These are phyloP conservation scores for Mangifera indica DNA, from an alignment of 345 rosid genomes.

Conservation along the genomic window DNA sequence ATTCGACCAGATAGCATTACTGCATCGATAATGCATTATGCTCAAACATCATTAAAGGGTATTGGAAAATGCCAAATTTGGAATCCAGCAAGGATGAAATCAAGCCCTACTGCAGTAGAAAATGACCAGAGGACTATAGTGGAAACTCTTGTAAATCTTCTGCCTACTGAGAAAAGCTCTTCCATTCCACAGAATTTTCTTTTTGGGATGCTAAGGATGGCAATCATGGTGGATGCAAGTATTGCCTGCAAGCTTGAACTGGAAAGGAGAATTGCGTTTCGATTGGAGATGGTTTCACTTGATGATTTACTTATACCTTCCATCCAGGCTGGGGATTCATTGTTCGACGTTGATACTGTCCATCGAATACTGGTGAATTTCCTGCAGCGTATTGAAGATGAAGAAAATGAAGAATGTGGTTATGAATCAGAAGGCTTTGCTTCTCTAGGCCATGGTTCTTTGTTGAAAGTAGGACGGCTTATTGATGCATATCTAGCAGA, in stretches of 20 bases:
- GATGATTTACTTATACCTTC: slow-evolving; percentile 89
- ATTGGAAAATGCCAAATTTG: slow-evolving; percentile 48
- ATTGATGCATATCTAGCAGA: slow-evolving; percentile 82
- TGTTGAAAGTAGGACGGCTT: slow-evolving; percentile 75
- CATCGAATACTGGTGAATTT: slow-evolving; percentile 63
- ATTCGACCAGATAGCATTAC: slow-evolving; percentile 55
- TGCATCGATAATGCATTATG: slow-evolving; percentile 73
- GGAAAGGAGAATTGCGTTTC: slow-evolving; percentile 57
- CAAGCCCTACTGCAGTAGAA: slow-evolving; percentile 30
- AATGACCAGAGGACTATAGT: slow-evolving; percentile 54
- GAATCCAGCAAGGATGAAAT: slow-evolving; percentile 46
- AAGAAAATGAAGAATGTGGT: slow-evolving; percentile 52
- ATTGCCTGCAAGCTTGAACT: slow-evolving; percentile 64
- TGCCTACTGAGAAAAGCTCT: slow-evolving; percentile 52
- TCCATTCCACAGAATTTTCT: slow-evolving; percentile 60
- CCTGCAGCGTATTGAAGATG: slow-evolving; percentile 64
- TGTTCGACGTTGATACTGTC: slow-evolving; percentile 74
- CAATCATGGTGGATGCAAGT: slow-evolving; percentile 48
- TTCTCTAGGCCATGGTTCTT: slow-evolving; percentile 57
- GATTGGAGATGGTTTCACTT: slow-evolving; percentile 60
- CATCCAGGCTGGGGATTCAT: slow-evolving; percentile 53
- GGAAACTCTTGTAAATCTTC: slow-evolving; percentile 63
- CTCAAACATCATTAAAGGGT: slow-evolving; percentile 62
- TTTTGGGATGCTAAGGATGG: slow-evolving; percentile 74
- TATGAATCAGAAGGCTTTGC: slow-evolving; percentile 53